Evolutionary conservation across 2,329 filamentous ascomycete genomes (phyloP).

Genomic region (Penicillium sp.): DNA sequence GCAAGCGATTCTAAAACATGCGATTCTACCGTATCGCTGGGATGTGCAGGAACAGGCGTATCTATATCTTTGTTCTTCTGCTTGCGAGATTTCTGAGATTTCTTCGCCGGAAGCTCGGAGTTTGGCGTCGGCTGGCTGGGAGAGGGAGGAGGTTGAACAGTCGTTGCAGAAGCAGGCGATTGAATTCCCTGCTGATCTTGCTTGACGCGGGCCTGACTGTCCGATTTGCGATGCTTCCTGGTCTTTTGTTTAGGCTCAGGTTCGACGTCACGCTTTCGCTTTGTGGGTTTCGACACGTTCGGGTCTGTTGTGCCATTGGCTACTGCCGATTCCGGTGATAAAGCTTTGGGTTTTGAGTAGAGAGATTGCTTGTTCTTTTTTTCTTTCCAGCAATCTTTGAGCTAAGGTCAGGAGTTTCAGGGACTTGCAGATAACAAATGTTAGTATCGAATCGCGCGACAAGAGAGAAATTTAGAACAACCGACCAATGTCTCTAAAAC

Average conservation of each 20-base stretch:
- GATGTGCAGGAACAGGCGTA: background rate
- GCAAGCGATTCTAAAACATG: no score
- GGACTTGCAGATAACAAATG: slow-evolving; percentile 3
- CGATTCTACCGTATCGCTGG: no score
- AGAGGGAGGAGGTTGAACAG: background rate
- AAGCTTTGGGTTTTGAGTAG: background rate
- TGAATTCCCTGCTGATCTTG: background rate
- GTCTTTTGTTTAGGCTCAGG: slow-evolving; percentile 3
- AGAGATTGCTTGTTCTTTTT: slow-evolving; percentile 10
- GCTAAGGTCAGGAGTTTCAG: slow-evolving; percentile 1
- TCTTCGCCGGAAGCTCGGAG: background rate
- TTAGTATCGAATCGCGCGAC: background rate
- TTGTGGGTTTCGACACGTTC: slow-evolving; percentile 18
- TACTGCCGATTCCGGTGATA: background rate
- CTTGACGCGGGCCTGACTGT: background rate
- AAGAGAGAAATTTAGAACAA: background rate
- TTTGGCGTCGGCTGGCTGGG: background rate
- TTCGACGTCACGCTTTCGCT: slow-evolving; percentile 29
- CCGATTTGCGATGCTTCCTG: slow-evolving; percentile 7
- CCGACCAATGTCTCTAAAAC: slow-evolving; percentile 2
- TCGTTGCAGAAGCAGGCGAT: background rate
- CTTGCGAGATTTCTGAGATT: background rate
- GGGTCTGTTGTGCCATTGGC: slow-evolving; percentile 4
- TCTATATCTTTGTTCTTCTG: background rate
- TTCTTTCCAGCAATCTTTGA: background rate